These are phyloP conservation scores for Paecilomyces fulvus DNA, from an alignment of 2,329 filamentous ascomycete genomes.

Conservation along the genomic window DNA sequence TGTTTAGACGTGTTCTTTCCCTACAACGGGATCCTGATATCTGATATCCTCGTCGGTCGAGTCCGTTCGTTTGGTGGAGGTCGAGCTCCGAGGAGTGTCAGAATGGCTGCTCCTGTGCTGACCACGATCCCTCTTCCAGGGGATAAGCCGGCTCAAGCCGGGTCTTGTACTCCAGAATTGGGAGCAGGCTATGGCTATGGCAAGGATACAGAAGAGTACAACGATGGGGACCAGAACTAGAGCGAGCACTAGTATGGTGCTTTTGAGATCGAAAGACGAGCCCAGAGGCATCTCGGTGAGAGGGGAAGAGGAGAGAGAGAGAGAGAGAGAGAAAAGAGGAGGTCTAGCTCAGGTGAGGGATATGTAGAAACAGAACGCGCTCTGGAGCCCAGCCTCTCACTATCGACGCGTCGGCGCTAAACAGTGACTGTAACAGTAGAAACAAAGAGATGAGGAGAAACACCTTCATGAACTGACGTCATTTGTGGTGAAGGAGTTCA, in stretches of 20 bases:
- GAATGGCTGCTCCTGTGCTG: slow-evolving; percentile 21
- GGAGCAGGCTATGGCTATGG: slow-evolving; percentile 30
- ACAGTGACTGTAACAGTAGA: neutral
- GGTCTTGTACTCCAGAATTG: slow-evolving; percentile 23
- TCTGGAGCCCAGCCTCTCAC: neutral
- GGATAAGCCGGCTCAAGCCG: slow-evolving; percentile 9
- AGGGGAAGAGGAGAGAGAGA: neutral
- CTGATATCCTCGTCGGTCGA: slow-evolving; percentile 18
- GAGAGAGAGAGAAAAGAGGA: neutral
- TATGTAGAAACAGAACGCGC: neutral
- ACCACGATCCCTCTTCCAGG: slow-evolving; percentile 14
- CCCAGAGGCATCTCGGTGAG: slow-evolving; percentile 20
- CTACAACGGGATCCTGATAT: slow-evolving; percentile 14
- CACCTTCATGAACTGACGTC: neutral
- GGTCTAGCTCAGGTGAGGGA: neutral
- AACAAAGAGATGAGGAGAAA: slow-evolving; percentile 1
- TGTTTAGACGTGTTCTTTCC: slow-evolving; percentile 16
- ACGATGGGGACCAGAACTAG: slow-evolving; percentile 41
- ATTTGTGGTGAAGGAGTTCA: neutral
- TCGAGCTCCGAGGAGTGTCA: slow-evolving; percentile 23
- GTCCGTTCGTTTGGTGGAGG: slow-evolving; percentile 24
- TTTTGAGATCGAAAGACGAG: slow-evolving; percentile 23
- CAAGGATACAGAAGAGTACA: slow-evolving; percentile 32
- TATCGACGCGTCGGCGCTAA: neutral
- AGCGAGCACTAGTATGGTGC: slow-evolving; percentile 33